Base-by-base conservation (phyloP, 139 green algal species). In the Coelastrella sp. region DNA sequence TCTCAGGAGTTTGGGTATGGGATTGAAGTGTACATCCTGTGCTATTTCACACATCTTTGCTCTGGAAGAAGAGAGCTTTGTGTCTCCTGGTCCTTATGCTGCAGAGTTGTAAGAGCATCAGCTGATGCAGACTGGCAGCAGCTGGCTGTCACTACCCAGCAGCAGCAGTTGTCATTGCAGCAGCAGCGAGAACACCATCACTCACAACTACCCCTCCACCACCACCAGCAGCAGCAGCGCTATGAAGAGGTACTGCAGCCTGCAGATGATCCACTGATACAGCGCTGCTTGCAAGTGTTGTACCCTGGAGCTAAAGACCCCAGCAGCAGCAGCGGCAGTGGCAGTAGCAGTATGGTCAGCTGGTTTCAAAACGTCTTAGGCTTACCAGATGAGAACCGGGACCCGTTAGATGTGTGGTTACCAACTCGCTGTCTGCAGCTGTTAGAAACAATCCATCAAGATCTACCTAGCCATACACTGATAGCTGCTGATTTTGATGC, bases 401-500 rank as follows among this genome's bases (percentile, higher is more conserved):
- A 22, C 3, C 86, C 60, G 14, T 93, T 94, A 75, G 78, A 93
- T 32, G 73, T 96, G 59, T 98, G 90, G 77, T 86, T 98, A 89
- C 96, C 96, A 47, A 98, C 96, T 2, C 92, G 86, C 68, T 92
- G 78, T 77, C 80, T 97, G 88, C 84, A 92, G 47, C 94, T 99
- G 59, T 79, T 98, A 77, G 93, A 98, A 22, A 82, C 93, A 20
- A 89, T 99, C 54, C 93, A 97, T 84, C 71, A 60, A 4, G 90
- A 92, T 19, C 92, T 94, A 0, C 97, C 97, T 7, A 92, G 94
- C 66, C 96, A 98, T 92, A 93, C 89, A 13, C 87, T 99, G 11
- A 92, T 99, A 2, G 93, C 94, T 0, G 95, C 95, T 11, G 97
- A 99, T 92, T 99, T 99, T 93, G 95, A 97, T 79, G 71, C 90